Base-by-base conservation (phyloP, 805 yeast genomes). In the Pichia manshurica region DNA sequence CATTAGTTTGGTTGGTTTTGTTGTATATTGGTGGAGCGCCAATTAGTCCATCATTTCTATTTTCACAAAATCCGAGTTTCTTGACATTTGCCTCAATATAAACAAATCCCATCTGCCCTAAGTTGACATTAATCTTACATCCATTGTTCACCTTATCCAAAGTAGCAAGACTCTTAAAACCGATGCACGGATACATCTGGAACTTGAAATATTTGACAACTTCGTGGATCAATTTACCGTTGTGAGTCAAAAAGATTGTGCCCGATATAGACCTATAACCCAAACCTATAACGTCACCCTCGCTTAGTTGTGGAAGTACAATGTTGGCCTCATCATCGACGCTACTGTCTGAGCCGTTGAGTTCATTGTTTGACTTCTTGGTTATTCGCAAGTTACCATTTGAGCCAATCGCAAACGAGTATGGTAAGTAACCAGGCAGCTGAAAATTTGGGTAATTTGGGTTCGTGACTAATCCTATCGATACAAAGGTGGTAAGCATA, bases 51-150 rank as follows among this genome's bases (percentile, higher is more conserved):
- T 67, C 71, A 49, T 67, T 67, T 44, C 70, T 72, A 28, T 71
- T 71, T 21, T 79, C 74, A 49, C 79, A 74, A 52, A 78, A 78
- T 5, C 82, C 82, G 45, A 76, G 70, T 58, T 76, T 77, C 48
- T 78, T 66, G 15, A 78, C 82, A 61, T 89, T 88, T 2, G 89
- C 96, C 60, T 89, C 96, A 43, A 90, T 87, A 59, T 77, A 88
- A 0, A 90, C 96, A 68, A 80, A 89, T 2, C 96, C 97, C 47
- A 80, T 70, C 57, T 87, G 93, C 8, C 99, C 99, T 45, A 93
- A 66, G 83, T 95, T 54, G 68, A 79, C 69, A 63, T 77, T 51
- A 59, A 76, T 77, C 69, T 74, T 47, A 67, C 79, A 62, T 51
- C 74, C 47, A 63, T 75, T 65, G 12, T 74, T 47, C 63, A 75